Evolutionary conservation across 192 early-diverging fungal genomes (phyloP), one percentile per base, ranked within the genome.

Genomic region (Backusella westeae): DNA sequence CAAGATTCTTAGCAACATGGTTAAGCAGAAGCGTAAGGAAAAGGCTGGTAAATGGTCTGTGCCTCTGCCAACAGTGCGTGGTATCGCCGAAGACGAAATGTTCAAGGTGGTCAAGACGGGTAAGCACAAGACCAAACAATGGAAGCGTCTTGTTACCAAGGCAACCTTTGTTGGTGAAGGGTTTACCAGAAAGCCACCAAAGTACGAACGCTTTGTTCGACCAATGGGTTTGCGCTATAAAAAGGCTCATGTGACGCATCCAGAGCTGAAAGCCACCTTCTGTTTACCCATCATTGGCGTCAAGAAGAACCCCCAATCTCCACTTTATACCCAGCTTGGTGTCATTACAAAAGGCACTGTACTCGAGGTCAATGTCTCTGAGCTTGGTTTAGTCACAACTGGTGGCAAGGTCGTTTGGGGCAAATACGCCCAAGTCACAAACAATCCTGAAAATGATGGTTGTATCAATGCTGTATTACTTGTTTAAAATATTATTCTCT

Each of bases 11-110:
- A 94, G 93, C 82, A 99, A 99, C 87, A 97, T 97, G 96, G 94
- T 99, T 79, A 99, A 99, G 91, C 98, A 99, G 83, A 99, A 99
- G 91, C 91, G 98, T 72, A 99, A 98, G 89, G 98, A 99, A 86
- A 98, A 98, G 91, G 97, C 97, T 26, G 97, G 96, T 29, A 98
- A 98, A 84, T 97, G 96, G 97, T 86, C 88, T 52, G 98, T 99
- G 12, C 98, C 98, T 34, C 78, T 99, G 79, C 98, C 98, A 75
- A 97, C 97, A 87, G 98, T 99, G 36, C 95, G 95, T 75, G 98
- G 96, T 69, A 96, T 99, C 88, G 96, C 97, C 67, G 98, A 99
- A 85, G 98, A 97, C 73, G 98, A 99, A 87, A 97, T 99, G 87
- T 98, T 98, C 89, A 96, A 96, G 89, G 98, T 99, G 7, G 83